Conservation (phyloP, 2,329 filamentous ascomycete genomes). For the Arthrobotrys sinensis region DNA sequence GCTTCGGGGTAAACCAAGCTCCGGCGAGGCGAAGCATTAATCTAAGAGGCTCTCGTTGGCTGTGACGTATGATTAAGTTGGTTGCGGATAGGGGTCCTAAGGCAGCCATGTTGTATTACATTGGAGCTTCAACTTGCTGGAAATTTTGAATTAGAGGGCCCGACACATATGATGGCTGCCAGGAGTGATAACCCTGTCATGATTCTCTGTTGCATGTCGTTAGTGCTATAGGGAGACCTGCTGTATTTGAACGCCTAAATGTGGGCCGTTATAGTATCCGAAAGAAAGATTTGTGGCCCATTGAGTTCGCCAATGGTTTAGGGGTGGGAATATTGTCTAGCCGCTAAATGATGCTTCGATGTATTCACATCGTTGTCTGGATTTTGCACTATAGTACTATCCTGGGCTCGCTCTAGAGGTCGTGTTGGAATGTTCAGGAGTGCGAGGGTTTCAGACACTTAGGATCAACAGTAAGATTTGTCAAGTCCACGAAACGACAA, state of each 20-base stretch:
- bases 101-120: conserved; percentile 18
- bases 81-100: not conserved
- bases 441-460: not conserved
- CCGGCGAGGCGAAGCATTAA: not conserved
- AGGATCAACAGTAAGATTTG: not conserved
- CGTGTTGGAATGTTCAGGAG: not conserved
- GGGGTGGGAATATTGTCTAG: too few species aligned
- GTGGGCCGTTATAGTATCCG: too few species aligned
- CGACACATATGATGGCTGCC: not conserved
- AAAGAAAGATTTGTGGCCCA: too few species aligned
- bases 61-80: not conserved
- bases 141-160: not conserved
- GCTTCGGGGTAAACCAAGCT: not conserved
- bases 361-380: too few species aligned
- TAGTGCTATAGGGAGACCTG: too few species aligned
- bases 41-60: not conserved
- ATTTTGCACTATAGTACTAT: too few species aligned
- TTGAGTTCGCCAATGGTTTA: too few species aligned
- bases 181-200: too few species aligned
- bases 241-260: too few species aligned
- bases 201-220: too few species aligned
- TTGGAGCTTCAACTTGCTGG: not conserved
- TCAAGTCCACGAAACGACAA: not conserved
- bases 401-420: too few species aligned
- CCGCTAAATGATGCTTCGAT: too few species aligned